A percentile compares a stretch with the other conserved stretches of the same genome.
Evolutionary conservation across 225 moss, liverwort and hornwort species (phyloP).

Genomic region (Bryoerythrophyllum caledonicum): DNA sequence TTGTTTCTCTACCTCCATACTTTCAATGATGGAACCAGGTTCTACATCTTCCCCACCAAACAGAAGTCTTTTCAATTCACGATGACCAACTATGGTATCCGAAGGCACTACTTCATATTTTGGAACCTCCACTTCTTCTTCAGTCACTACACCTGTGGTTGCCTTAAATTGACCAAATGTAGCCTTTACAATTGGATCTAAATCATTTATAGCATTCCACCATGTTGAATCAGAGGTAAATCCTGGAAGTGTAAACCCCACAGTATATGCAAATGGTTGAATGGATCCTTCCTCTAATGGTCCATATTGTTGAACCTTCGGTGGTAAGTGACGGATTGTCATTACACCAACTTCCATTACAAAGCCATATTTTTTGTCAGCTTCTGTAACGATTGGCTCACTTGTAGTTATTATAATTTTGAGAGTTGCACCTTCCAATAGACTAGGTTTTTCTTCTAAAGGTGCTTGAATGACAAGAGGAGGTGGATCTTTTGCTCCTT

Average conservation of each 20-base stretch:
- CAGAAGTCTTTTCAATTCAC: conserved; percentile 22
- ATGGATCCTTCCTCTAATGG: not conserved
- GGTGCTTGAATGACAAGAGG: not conserved
- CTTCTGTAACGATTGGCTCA: conserved; percentile 53
- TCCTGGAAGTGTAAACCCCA: conserved; percentile 69
- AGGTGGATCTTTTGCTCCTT: conserved; percentile 4
- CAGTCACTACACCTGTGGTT: not conserved
- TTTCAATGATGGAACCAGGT: not conserved
- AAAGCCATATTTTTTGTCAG: conserved; percentile 53
- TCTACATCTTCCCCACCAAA: conserved; percentile 30
- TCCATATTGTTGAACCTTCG: conserved; percentile 61
- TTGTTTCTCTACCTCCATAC: conserved; percentile 11
- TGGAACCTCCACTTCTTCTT: conserved; percentile 39
- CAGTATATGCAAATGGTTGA: conserved; percentile 62
- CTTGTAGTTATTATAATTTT: conserved; percentile 53
- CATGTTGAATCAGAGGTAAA: conserved; percentile 47
- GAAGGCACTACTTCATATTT: not conserved
- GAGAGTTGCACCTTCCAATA: conserved; percentile 49
- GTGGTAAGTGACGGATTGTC: conserved; percentile 47
- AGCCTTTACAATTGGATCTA: conserved; percentile 43
- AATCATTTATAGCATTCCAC: conserved; percentile 57
- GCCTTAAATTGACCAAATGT: conserved; percentile 26
- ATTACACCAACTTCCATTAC: conserved; percentile 51
- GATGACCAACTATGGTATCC: not conserved
- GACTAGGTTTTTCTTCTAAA: conserved; percentile 41